phyloP scores from a whole-genome alignment of 345 rosid genomes.

The Salix udensis region DNA sequence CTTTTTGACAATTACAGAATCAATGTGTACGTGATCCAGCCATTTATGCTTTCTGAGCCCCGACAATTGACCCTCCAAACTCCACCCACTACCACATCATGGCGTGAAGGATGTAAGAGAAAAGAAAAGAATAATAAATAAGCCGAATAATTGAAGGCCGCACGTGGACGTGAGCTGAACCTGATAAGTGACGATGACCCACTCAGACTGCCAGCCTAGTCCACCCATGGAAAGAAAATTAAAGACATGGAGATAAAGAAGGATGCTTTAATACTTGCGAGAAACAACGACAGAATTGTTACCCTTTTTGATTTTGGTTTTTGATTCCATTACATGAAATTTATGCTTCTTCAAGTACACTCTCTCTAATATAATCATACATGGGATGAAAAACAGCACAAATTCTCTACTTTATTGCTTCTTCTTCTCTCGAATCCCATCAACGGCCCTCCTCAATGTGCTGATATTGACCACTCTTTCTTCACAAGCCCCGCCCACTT shows the following conservation, averaged over 20 bases:
- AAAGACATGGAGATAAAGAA: neutral
- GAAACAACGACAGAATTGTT: neutral
- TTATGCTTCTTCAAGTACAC: too few species aligned
- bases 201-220: neutral
- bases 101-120: too few species aligned
- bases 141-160: constrained; percentile 2
- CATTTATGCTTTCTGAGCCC: too few species aligned
- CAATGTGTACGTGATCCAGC: too few species aligned
- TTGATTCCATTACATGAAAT: neutral
- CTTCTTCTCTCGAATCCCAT: neutral
- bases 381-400: neutral
- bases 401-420: neutral
- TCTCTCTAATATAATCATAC: neutral
- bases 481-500: neutral
- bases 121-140: neutral
- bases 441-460: neutral
- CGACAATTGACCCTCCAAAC: too few species aligned
- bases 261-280: neutral
- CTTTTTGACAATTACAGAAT: too few species aligned
- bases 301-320: neutral
- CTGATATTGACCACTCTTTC: neutral
- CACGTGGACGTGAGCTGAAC: neutral
- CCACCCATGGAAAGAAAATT: neutral
- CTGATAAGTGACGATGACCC: neutral
- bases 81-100: too few species aligned